These are phyloP conservation scores for Suillus hirtellus DNA, from an alignment of 768 basidiomycete genomes.

Conservation along the genomic window DNA sequence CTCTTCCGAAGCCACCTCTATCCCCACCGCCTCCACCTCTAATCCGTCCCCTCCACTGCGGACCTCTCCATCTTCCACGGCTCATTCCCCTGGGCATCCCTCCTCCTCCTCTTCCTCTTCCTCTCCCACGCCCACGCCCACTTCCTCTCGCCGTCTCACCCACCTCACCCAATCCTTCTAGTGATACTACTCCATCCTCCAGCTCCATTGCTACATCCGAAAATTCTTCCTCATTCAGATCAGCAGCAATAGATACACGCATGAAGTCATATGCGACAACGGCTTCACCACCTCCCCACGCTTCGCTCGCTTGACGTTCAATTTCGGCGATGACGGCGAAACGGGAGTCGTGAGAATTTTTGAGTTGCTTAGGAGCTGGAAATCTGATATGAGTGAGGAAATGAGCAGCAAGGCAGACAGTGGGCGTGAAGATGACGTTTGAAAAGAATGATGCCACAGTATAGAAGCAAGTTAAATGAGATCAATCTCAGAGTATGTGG, in stretches of 20 bases:
- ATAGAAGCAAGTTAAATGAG: neutral
- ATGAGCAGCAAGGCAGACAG: neutral
- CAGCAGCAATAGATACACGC: conserved; percentile 41
- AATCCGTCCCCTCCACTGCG: conserved; percentile 41
- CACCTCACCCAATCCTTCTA: neutral
- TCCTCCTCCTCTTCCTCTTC: conserved; percentile 6
- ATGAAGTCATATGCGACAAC: conserved; percentile 61
- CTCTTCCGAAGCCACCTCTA: neutral
- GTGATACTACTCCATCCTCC: neutral
- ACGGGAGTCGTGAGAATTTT: conserved; percentile 33
- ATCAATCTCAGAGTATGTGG: neutral
- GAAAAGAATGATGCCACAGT: neutral
- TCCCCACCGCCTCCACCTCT: conserved; percentile 40
- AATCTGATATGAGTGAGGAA: conserved; percentile 41
- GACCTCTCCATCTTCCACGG: conserved; percentile 4
- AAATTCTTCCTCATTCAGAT: neutral
- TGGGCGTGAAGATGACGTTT: conserved; percentile 6
- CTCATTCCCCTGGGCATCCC: neutral
- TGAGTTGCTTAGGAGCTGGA: conserved; percentile 44
- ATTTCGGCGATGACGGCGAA: conserved; percentile 57
- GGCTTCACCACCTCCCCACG: conserved; percentile 53
- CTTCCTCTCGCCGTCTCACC: conserved; percentile 3
- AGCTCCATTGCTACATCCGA: neutral
- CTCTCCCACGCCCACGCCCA: conserved; percentile 1
- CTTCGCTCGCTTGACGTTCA: conserved; percentile 58